A percentile compares a stretch with the other conserved stretches of the same genome.
Evolutionary conservation across 2,329 filamentous ascomycete species (phyloP).

Genomic region (Rasamsonia emersonii): DNA sequence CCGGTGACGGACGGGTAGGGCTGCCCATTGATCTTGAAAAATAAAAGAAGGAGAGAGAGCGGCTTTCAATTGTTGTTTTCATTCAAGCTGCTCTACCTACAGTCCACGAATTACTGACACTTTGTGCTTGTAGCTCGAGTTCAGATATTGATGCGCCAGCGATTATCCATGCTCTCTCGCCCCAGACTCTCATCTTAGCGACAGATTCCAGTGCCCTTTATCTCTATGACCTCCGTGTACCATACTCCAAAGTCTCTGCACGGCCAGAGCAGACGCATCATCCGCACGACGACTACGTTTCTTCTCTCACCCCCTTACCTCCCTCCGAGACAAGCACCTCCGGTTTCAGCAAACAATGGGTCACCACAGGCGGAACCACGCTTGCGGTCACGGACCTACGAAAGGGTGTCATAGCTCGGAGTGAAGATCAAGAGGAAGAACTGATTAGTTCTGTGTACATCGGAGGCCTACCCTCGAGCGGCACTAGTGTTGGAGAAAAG

Average conservation of each 20-base stretch:
- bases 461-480: conserved; percentile 60
- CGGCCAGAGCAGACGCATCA: conserved; percentile 71
- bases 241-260: conserved; percentile 45
- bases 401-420: conserved; percentile 74
- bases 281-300: conserved; percentile 89
- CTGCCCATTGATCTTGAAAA: neutral
- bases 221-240: conserved; percentile 71
- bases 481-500: conserved; percentile 62
- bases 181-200: conserved; percentile 77
- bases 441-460: conserved; percentile 74
- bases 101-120: conserved; percentile 6
- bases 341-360: conserved; percentile 88
- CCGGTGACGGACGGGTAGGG: conserved; percentile 32
- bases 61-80: conserved; percentile 4
- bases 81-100: conserved; percentile 1
- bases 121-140: conserved; percentile 24
- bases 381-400: conserved; percentile 83
- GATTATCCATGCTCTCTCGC: conserved; percentile 68
- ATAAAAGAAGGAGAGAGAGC: no score
- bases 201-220: conserved; percentile 87
- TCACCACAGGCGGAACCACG: conserved; percentile 86
- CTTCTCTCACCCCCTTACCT: conserved; percentile 75
- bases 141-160: conserved; percentile 61
- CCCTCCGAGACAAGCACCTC: conserved; percentile 72
- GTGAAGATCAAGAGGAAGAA: conserved; percentile 92